These are phyloP conservation scores for Nigrospora oryzae DNA, from an alignment of 2,329 filamentous ascomycete species.

Conservation along the genomic window DNA sequence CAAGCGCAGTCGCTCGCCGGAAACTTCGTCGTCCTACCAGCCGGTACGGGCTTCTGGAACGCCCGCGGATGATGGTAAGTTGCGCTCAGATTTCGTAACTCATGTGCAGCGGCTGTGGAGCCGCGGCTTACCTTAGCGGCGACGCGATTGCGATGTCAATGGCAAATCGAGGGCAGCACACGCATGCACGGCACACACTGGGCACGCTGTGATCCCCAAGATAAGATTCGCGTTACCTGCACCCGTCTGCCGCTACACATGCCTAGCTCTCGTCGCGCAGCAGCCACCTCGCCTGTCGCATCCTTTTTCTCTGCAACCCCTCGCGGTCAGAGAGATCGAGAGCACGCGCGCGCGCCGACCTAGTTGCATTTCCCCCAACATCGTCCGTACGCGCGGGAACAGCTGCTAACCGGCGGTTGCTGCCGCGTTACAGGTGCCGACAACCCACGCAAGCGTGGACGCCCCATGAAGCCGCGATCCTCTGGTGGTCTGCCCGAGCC, in stretches of 20 bases:
- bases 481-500: conserved; percentile 46
- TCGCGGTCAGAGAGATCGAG: too few relatives aligned
- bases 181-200: not conserved
- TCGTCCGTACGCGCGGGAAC: conserved; percentile 10
- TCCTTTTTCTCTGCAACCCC: too few relatives aligned
- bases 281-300: too few relatives aligned
- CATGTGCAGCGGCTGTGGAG: conserved; percentile 2
- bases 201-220: not conserved
- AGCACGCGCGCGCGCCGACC: too few relatives aligned
- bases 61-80: conserved; percentile 70
- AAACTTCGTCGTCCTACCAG: conserved; percentile 38
- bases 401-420: conserved; percentile 16
- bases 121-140: conserved; percentile 1
- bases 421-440: conserved; percentile 32
- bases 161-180: too few relatives aligned
- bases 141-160: not conserved
- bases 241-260: not conserved
- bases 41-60: conserved; percentile 43
- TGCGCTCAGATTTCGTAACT: conserved; percentile 10
- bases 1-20: conserved; percentile 74
- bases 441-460: conserved; percentile 49
- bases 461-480: conserved; percentile 52
- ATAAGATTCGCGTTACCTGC: conserved; percentile 2
- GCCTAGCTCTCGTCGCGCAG: too few relatives aligned
- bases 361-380: not conserved